Evolutionary conservation across 257 asterid genomes (phyloP).

Genomic region (Eustoma russellianum): DNA sequence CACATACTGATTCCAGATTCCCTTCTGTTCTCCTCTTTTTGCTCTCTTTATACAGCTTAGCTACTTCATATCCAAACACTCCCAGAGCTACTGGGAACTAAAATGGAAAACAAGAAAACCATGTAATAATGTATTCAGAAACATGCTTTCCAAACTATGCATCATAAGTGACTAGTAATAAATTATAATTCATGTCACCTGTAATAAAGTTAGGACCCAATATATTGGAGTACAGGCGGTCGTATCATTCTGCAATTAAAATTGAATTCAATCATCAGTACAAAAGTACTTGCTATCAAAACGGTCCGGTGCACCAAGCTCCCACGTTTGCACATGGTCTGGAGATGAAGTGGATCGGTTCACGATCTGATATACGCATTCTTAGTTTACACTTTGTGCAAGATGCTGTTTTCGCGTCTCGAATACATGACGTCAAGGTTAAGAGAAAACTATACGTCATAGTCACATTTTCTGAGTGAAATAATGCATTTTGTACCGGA

Average conservation of each 20-base stretch:
- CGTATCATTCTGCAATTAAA: constrained; percentile 43
- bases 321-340: too few species aligned
- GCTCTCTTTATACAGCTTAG: constrained; percentile 76
- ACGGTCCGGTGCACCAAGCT: too few species aligned
- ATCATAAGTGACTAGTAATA: too few species aligned
- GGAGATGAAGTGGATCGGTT: too few species aligned
- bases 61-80: constrained; percentile 62
- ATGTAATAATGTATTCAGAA: not conserved
- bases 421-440: too few species aligned
- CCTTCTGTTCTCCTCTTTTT: constrained; percentile 69
- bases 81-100: constrained; percentile 71
- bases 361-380: too few species aligned
- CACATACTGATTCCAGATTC: constrained; percentile 55
- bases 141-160: not conserved
- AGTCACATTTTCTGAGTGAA: too few species aligned
- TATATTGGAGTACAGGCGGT: constrained; percentile 46
- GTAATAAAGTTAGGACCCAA: constrained; percentile 74
- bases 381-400: too few species aligned
- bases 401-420: too few species aligned
- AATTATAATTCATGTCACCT: constrained; percentile 27
- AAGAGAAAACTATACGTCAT: too few species aligned
- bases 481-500: too few species aligned
- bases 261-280: not conserved
- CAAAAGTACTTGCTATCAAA: too few species aligned
- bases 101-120: not conserved